These are phyloP conservation scores for Oidium heveae DNA, from an alignment of 2,329 filamentous ascomycete species.

Conservation along the genomic window DNA sequence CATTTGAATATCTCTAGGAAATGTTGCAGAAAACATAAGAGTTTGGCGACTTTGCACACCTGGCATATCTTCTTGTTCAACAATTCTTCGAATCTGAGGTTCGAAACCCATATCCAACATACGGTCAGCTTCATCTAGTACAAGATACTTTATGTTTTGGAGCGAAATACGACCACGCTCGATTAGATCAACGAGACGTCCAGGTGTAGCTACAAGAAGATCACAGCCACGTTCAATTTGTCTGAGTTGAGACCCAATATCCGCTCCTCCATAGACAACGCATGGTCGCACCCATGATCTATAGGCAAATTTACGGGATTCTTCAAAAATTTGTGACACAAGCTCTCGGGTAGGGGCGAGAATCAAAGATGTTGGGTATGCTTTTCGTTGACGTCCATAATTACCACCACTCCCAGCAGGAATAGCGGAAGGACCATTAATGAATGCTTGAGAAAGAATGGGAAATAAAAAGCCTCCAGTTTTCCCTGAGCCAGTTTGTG, in stretches of 20 bases:
- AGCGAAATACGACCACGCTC: slow-evolving; percentile 96
- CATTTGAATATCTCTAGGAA: slow-evolving; percentile 98
- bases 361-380: slow-evolving; percentile 86
- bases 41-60: slow-evolving; percentile 63
- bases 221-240: slow-evolving; percentile 96
- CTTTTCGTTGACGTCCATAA: slow-evolving; percentile 88
- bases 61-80: slow-evolving; percentile 97
- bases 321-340: slow-evolving; percentile 95
- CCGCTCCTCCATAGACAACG: slow-evolving; percentile 95
- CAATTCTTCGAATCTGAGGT: slow-evolving; percentile 94
- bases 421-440: slow-evolving; percentile 53
- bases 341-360: slow-evolving; percentile 93
- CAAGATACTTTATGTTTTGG: slow-evolving; percentile 95
- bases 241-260: slow-evolving; percentile 92
- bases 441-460: slow-evolving; percentile 91
- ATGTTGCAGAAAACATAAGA: slow-evolving; percentile 99
- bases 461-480: slow-evolving; percentile 99
- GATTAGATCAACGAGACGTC: slow-evolving; percentile 91
- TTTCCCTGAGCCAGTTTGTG: slow-evolving; percentile 98
- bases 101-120: slow-evolving; percentile 99
- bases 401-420: slow-evolving; percentile 37
- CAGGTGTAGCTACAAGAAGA: slow-evolving; percentile 86
- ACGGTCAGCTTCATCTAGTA: slow-evolving; percentile 96
- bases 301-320: slow-evolving; percentile 94
- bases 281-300: slow-evolving; percentile 97